Percentiles rank a stretch among this genome's conserved stretches.
Evolutionary conservation across 139 green algal genomes (phyloP).

Genomic region (Desmodesmus armatus): DNA sequence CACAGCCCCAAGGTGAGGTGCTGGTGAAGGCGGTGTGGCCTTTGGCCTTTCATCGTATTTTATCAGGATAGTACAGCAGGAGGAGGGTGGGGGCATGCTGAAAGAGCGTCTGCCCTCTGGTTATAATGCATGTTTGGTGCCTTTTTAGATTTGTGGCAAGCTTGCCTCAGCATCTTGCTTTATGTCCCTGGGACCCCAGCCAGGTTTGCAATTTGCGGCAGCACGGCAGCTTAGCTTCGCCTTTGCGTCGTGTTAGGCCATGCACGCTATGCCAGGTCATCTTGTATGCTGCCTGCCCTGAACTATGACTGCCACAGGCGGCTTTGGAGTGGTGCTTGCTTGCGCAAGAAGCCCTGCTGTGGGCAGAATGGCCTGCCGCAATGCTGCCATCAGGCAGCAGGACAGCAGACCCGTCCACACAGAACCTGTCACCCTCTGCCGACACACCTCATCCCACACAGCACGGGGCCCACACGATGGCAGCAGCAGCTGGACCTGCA

Average conservation of each 20-base stretch:
- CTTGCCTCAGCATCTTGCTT: too few relatives aligned
- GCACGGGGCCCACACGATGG: not conserved
- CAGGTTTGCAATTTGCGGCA: too few relatives aligned
- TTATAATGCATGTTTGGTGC: too few relatives aligned
- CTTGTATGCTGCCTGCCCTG: not conserved
- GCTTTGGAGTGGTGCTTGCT: constrained; percentile 59
- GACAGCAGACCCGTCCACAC: not conserved
- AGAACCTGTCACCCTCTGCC: not conserved
- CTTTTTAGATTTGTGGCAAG: too few relatives aligned
- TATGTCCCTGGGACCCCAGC: too few relatives aligned
- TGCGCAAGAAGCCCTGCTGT: constrained; percentile 62
- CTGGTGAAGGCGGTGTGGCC: too few relatives aligned
- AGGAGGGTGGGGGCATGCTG: too few relatives aligned
- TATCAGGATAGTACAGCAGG: too few relatives aligned
- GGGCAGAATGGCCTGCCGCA: constrained; percentile 54
- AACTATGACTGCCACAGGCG: constrained; percentile 43
- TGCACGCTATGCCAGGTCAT: too few relatives aligned
- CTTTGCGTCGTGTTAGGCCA: not conserved
- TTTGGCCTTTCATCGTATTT: too few relatives aligned
- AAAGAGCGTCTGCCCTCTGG: too few relatives aligned
- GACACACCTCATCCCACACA: not conserved
- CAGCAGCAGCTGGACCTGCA: not conserved
- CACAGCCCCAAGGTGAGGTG: constrained; percentile 43
- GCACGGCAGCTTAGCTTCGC: not conserved
- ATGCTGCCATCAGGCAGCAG: not conserved